phyloP scores from a whole-genome alignment of 208 protist genomes.

The Leishmania amazonensis region DNA sequence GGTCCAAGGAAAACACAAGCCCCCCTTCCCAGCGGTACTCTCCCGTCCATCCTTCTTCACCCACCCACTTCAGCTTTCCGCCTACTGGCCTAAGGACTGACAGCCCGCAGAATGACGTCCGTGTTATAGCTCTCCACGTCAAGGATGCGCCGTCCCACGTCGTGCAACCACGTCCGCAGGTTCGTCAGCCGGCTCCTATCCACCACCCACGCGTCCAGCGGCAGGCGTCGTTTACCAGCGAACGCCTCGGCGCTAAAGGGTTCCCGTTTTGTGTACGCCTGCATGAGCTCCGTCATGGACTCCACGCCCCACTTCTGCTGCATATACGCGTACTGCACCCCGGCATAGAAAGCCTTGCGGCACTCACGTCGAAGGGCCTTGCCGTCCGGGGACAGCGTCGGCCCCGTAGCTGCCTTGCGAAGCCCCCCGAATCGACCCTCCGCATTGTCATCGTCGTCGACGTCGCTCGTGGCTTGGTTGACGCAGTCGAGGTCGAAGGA shows the following conservation, averaged over 20 bases:
- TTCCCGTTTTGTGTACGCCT: neutral
- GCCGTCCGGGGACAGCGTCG: conserved; percentile 4
- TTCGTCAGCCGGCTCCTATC: conserved; percentile 15
- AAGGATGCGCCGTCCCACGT: conserved; percentile 8
- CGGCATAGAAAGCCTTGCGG: conserved; percentile 11
- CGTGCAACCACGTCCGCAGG: conserved; percentile 19
- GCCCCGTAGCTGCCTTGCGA: neutral
- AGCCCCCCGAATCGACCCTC: neutral
- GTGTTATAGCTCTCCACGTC: conserved; percentile 16
- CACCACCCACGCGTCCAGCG: conserved; percentile 36
- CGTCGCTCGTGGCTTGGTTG: neutral
- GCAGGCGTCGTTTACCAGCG: conserved; percentile 18
- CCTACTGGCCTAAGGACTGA: neutral
- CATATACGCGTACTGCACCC: conserved; percentile 31
- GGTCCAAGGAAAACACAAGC: neutral
- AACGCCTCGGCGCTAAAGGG: conserved; percentile 21
- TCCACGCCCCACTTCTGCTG: conserved; percentile 18
- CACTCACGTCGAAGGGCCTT: conserved; percentile 21
- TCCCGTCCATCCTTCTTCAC: neutral
- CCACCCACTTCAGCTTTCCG: neutral
- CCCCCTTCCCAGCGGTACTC: neutral
- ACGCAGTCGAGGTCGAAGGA: conserved; percentile 30
- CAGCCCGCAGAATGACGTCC: conserved; percentile 23
- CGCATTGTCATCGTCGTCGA: neutral
- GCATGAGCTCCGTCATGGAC: conserved; percentile 10